phyloP scores from a whole-genome alignment of 2,329 filamentous ascomycete genomes.

The Aspergillus clavatus region DNA sequence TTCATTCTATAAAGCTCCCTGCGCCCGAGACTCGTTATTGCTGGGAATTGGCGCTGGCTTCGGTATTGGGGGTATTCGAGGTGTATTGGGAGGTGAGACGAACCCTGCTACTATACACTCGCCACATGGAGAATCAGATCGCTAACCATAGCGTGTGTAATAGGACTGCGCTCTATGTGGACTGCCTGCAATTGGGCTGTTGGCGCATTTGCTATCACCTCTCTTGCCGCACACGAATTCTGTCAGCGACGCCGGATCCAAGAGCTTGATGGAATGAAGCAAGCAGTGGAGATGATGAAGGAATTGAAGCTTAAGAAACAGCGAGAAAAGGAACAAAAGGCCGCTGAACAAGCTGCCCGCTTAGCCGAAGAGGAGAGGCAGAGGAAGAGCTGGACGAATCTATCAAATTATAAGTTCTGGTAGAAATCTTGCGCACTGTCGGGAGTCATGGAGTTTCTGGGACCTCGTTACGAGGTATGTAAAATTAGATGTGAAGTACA shows the following conservation, averaged over 20 bases:
- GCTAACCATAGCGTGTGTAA: slow-evolving; percentile 9
- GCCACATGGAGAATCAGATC: background rate
- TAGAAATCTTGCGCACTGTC: slow-evolving; percentile 25
- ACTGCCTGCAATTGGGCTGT: slow-evolving; percentile 82
- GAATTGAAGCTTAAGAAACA: slow-evolving; percentile 65
- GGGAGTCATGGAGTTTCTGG: slow-evolving; percentile 32
- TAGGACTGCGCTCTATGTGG: slow-evolving; percentile 52
- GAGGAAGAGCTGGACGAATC: slow-evolving; percentile 41
- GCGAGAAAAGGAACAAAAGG: slow-evolving; percentile 42
- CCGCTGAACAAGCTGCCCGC: slow-evolving; percentile 30
- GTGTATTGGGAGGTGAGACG: slow-evolving; percentile 65
- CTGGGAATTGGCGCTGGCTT: slow-evolving; percentile 78
- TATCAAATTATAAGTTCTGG: slow-evolving; percentile 46
- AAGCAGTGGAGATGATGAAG: slow-evolving; percentile 77
- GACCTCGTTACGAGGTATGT: slow-evolving; percentile 22
- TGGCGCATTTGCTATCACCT: slow-evolving; percentile 64
- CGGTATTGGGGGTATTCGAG: slow-evolving; percentile 67
- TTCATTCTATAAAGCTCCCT: slow-evolving; percentile 72
- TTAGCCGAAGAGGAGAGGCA: slow-evolving; percentile 36
- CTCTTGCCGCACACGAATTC: slow-evolving; percentile 74
- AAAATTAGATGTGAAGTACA: slow-evolving; percentile 20
- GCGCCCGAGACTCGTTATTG: slow-evolving; percentile 75
- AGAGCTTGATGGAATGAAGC: slow-evolving; percentile 78
- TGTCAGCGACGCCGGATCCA: slow-evolving; percentile 70
- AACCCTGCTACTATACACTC: background rate